Percentiles rank a stretch among this genome's conserved stretches.
phyloP scores from a whole-genome alignment of 2,329 filamentous ascomycete species.

The Ophiocordyceps camponoti-leonardi region DNA sequence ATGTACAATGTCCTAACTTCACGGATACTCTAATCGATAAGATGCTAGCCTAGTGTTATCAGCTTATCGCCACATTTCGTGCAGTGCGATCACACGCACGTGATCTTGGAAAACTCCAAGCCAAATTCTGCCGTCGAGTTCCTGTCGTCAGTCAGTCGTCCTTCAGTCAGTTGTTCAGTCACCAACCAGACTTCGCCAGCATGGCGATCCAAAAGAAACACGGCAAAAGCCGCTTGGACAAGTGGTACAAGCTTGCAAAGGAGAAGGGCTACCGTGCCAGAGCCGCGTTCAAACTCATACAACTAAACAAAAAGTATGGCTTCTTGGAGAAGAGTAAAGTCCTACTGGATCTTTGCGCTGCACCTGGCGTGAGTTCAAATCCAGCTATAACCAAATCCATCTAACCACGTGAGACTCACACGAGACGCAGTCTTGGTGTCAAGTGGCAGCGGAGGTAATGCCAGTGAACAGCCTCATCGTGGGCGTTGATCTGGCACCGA shows the following conservation, averaged over 20 bases:
- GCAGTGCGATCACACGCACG: too few species aligned
- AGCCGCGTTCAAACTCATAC: slow-evolving; percentile 94
- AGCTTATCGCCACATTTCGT: too few species aligned
- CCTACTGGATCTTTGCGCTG: slow-evolving; percentile 90
- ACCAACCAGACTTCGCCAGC: slow-evolving; percentile 3
- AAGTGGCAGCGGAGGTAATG: slow-evolving; percentile 93
- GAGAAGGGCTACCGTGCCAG: slow-evolving; percentile 94
- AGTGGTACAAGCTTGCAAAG: slow-evolving; percentile 97
- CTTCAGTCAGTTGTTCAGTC: neutral
- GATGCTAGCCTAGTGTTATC: too few species aligned
- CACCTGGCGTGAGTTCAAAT: slow-evolving; percentile 58
- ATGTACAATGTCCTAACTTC: too few species aligned
- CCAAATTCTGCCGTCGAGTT: neutral
- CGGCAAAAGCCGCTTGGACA: slow-evolving; percentile 94
- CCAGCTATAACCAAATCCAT: neutral
- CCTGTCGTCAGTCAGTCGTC: too few species aligned
- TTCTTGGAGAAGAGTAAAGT: slow-evolving; percentile 96
- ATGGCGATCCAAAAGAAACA: slow-evolving; percentile 99
- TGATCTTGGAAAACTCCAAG: neutral
- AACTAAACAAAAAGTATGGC: slow-evolving; percentile 97
- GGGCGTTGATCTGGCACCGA: slow-evolving; percentile 84
- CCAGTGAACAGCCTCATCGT: slow-evolving; percentile 77
- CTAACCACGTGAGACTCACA: neutral
- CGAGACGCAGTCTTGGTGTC: slow-evolving; percentile 62
- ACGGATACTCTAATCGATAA: too few species aligned